These are phyloP conservation scores for Pharus latifolius DNA, from an alignment of 176 grass and related monocot genomes.

Conservation along the genomic window DNA sequence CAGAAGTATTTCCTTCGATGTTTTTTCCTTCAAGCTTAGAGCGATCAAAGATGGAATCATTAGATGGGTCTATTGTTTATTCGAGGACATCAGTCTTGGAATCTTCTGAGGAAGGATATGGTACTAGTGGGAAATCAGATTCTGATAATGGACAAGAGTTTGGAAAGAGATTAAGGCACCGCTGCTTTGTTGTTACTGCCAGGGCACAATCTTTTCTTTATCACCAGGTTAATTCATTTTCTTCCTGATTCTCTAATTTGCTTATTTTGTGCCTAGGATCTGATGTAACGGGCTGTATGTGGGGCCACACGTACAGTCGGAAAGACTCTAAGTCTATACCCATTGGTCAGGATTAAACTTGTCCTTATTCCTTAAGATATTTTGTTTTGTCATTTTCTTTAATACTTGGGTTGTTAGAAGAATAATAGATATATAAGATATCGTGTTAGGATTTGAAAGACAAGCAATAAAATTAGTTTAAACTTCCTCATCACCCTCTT, in stretches of 20 bases:
- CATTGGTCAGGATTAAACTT: no score
- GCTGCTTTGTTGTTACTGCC: slow-evolving; percentile 84
- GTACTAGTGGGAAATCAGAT: slow-evolving; percentile 21
- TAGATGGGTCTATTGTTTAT: slow-evolving; percentile 48
- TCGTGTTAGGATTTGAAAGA: no score
- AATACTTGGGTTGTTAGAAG: no score
- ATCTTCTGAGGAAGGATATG: slow-evolving; percentile 37
- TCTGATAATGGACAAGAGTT: slow-evolving; percentile 31
- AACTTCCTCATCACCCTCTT: no score
- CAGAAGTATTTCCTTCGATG: slow-evolving; percentile 72
- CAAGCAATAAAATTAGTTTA: no score
- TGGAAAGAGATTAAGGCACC: slow-evolving; percentile 63
- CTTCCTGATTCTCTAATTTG: not conserved
- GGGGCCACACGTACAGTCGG: no score
- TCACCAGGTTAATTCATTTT: slow-evolving; percentile 63
- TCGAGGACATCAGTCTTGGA: slow-evolving; percentile 27
- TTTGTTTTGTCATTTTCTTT: no score
- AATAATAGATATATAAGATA: no score
- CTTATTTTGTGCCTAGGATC: not conserved
- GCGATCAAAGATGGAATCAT: slow-evolving; percentile 46
- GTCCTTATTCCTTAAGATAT: no score
- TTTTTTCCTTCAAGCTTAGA: slow-evolving; percentile 82
- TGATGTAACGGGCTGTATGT: no score
- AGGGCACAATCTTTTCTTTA: slow-evolving; percentile 89
- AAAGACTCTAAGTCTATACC: no score